Percentiles rank a stretch among this genome's conserved stretches.
Evolutionary conservation across 169 alveolate genomes (phyloP).

Genomic region (Eimeria necatrix): DNA sequence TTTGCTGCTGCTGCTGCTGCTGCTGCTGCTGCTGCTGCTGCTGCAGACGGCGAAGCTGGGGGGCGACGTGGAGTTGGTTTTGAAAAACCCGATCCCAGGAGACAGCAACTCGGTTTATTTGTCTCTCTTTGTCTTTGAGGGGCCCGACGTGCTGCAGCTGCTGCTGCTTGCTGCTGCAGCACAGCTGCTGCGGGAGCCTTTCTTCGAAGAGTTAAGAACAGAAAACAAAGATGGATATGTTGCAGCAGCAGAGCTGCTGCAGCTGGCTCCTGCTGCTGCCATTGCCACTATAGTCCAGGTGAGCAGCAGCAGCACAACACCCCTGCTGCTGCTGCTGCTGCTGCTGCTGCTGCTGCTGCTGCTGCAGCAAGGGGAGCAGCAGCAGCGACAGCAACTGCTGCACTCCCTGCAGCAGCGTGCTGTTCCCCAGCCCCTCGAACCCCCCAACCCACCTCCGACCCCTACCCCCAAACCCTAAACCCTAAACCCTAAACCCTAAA

Average conservation of each 20-base stretch:
- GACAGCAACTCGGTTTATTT: slow-evolving; percentile 72
- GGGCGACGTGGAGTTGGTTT: slow-evolving; percentile 72
- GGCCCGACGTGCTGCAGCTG: slow-evolving; percentile 72
- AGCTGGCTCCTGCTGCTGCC: slow-evolving; percentile 74
- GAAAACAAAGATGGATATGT: slow-evolving; percentile 82
- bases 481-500: too few species aligned
- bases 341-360: slow-evolving; percentile 17
- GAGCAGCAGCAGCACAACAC: too few species aligned
- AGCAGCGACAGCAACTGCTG: neutral
- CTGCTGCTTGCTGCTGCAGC: slow-evolving; percentile 53
- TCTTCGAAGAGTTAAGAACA: slow-evolving; percentile 77
- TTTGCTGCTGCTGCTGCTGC: neutral
- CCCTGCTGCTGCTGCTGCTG: neutral
- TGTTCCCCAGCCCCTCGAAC: too few species aligned
- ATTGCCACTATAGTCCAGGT: slow-evolving; percentile 80
- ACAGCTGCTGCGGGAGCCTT: slow-evolving; percentile 73
- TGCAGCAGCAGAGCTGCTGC: slow-evolving; percentile 67
- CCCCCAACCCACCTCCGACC: too few species aligned
- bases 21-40: neutral
- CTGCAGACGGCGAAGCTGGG: slow-evolving; percentile 61
- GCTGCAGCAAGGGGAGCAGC: neutral
- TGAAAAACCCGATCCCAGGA: slow-evolving; percentile 74
- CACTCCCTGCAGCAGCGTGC: neutral
- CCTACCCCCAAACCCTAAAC: too few species aligned
- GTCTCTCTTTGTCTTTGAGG: slow-evolving; percentile 57